These are phyloP conservation scores for Candida bentonensis DNA, from an alignment of 805 yeast genomes.

Conservation along the genomic window DNA sequence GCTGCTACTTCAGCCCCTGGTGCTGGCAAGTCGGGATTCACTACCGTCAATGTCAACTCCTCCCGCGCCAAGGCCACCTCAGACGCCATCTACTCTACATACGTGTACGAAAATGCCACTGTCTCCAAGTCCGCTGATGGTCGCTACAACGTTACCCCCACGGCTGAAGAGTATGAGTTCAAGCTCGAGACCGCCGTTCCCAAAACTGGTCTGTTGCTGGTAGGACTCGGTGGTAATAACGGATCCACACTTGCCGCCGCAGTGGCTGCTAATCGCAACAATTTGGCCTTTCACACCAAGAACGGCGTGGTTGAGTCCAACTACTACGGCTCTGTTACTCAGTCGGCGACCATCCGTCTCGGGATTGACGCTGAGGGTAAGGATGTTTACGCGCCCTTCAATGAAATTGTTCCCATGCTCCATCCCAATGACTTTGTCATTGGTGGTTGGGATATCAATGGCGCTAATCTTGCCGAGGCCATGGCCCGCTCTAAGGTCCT, in stretches of 20 bases:
- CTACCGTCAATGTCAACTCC: constrained; percentile 40
- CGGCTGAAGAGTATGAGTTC: constrained; percentile 63
- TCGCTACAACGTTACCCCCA: constrained; percentile 52
- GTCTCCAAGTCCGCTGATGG: constrained; percentile 42
- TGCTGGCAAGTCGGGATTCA: constrained; percentile 23
- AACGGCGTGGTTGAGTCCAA: constrained; percentile 64
- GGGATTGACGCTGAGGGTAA: constrained; percentile 74
- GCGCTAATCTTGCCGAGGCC: constrained; percentile 56
- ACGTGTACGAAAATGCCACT: constrained; percentile 60
- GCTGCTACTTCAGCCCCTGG: constrained; percentile 18
- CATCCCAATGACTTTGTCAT: constrained; percentile 82
- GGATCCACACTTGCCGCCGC: constrained; percentile 87
- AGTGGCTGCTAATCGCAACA: constrained; percentile 68
- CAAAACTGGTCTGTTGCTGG: constrained; percentile 77
- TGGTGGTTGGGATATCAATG: constrained; percentile 90
- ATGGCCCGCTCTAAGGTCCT: constrained; percentile 78
- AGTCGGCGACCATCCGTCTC: constrained; percentile 75
- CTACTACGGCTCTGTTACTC: constrained; percentile 91
- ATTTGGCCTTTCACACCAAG: constrained; percentile 67
- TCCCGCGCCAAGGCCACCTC: constrained; percentile 37
- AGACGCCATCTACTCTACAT: constrained; percentile 38
- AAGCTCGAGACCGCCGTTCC: constrained; percentile 72
- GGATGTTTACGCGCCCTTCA: constrained; percentile 88
- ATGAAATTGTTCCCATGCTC: constrained; percentile 74
- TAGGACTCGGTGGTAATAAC: constrained; percentile 93